Conservation (phyloP, 495 filamentous ascomycete genomes). For the Saxispiralis lemnorum region DNA sequence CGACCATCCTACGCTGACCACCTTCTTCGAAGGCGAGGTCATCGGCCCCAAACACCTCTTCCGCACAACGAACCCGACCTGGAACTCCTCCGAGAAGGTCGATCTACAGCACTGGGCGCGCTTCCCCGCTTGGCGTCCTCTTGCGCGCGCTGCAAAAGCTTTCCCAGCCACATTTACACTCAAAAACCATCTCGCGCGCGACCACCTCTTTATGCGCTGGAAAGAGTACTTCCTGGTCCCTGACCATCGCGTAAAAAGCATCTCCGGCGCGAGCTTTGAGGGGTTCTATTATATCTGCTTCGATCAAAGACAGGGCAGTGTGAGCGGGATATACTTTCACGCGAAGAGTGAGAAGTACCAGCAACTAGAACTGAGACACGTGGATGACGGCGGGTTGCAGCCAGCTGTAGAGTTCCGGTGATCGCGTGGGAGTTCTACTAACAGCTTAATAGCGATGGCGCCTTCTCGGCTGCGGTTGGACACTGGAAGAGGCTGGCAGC, state of each 20-base stretch:
- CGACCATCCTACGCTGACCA: constrained; percentile 89
- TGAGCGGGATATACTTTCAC: constrained; percentile 94
- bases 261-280: constrained; percentile 89
- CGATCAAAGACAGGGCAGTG: constrained; percentile 68
- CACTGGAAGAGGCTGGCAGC: too few relatives aligned
- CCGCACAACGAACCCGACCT: constrained; percentile 69
- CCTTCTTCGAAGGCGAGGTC: constrained; percentile 97
- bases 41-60: constrained; percentile 92
- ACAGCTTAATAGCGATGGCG: too few relatives aligned
- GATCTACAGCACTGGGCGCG: constrained; percentile 88
- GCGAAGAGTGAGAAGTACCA: constrained; percentile 94
- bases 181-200: constrained; percentile 50
- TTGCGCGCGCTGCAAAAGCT: constrained; percentile 57
- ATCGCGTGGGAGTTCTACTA: background rate
- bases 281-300: constrained; percentile 99
- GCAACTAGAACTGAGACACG: constrained; percentile 77
- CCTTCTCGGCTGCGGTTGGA: too few relatives aligned
- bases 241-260: constrained; percentile 75
- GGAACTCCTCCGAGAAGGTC: constrained; percentile 84
- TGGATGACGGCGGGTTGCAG: constrained; percentile 67
- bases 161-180: constrained; percentile 45
- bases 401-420: constrained; percentile 85
- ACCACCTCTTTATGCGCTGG: constrained; percentile 98
- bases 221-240: constrained; percentile 98
- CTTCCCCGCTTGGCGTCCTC: constrained; percentile 70